Base-by-base conservation (phyloP, 164 flowering plant species). In the Berberis vulgaris region DNA sequence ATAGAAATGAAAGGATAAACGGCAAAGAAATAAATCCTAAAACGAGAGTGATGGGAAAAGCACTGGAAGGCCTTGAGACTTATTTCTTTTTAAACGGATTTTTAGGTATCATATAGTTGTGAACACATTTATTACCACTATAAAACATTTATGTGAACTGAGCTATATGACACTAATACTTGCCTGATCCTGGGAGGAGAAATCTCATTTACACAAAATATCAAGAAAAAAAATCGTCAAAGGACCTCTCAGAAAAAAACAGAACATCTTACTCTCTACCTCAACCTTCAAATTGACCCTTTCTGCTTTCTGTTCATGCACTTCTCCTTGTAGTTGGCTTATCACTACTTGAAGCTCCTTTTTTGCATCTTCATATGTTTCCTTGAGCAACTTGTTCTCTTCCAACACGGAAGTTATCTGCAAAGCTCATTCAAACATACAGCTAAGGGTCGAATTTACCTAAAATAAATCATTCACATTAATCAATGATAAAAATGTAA, bases 321-420 rank as follows among this genome's bases (percentile, higher is more conserved):
- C 42, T 56, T 88, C 77, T 49, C 60, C 84, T 83, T 90, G 86
- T 65, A 84, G 76, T 73, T 83, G 81, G 58, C 40, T 2, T 53
- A 82, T 80, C 53, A 81, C 60, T 12, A 77, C 69, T 68, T 87
- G 83, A 64, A 87, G 85, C 74, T 91, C 97, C 54, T 81, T 81
- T 71, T 76, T 83, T 12, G 81, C 59, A 65, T 68, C 77, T 69
- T 82, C 79, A 73, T 81, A 65, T 55, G 86, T 72, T 71, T 82
- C 85, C 67, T 69, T 81, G 60, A 88, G 84, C 57, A 69, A 63
- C 64, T 70, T 76, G 63, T 88, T 91, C 75, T 94, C 97, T 73
- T 89, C 96, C 82, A 78, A 68, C 6, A 83, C 65, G 59, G 91
- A 78, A 73, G 84, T 75, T 65, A 94, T 77, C 99, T 94, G 89